Evolutionary conservation across 495 filamentous ascomycete genomes (phyloP), one percentile per base, ranked within the genome.

Genomic region (Podospora pseudoanserina): DNA sequence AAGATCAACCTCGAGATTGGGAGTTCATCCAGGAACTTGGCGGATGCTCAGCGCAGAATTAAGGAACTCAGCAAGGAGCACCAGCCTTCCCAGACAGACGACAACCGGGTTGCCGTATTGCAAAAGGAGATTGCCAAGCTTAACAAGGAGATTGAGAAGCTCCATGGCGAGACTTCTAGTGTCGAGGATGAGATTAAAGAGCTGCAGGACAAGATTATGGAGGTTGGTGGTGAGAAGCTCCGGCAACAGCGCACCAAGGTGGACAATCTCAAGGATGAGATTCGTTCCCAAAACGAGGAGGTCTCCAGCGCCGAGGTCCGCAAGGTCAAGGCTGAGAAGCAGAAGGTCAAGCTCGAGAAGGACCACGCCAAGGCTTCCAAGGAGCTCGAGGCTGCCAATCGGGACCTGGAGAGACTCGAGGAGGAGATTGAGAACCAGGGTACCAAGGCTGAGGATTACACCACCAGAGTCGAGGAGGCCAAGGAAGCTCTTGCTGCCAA

Each of bases 181-280:
- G 88, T 97, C 23, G 96, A 99, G 72, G 88, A 90, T 54, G 95
- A 97, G 77, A 97, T 99, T 71, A 92, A 95, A 78, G 82, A 81
- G 2, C 84, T 99, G 20, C 94, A 98, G 77, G 90, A 92, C 82
- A 96, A 95, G 82, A 98, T 99, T 73, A 97, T 98, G 94, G 90
- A 97, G 79, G 89, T 96, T 65, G 95, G 95, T 68, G 95, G 95
- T 80, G 93, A 97, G 58, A 90, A 91, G 75, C 88, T 99, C 11
- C 88, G 95, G 59, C 86, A 89, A 27, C 94, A 98, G 75, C 94
- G 95, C 72, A 90, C 91, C 34, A 97, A 91, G 79, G 94, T 99
- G n/a, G 95, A 98, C 78, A 88, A 90, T 27, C 79, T 93, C 63
- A 95, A 93, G 76, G 91, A 94, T 75, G 91, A 96, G 75, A 91